Conservation (phyloP, 305 asterid genomes). For the Fraxinus nigra region DNA sequence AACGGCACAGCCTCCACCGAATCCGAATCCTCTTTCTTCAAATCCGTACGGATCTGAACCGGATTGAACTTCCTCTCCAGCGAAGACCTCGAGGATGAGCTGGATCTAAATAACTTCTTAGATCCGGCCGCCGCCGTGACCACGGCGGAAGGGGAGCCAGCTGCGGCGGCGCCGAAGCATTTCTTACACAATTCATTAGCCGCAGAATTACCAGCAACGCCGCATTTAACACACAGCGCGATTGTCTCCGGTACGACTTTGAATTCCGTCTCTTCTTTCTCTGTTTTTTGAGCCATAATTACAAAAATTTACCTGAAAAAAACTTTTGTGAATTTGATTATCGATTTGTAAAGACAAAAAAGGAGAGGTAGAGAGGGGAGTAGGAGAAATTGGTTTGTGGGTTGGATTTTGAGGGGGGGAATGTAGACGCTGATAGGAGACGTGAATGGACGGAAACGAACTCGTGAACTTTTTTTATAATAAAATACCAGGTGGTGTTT, state of each 20-base stretch:
- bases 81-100: background rate
- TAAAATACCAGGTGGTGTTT: conserved; percentile 25
- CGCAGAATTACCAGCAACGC: background rate
- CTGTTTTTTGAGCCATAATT: background rate
- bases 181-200: background rate
- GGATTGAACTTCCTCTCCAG: background rate
- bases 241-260: background rate
- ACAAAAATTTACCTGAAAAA: background rate
- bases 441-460: conserved; percentile 36
- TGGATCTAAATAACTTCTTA: background rate
- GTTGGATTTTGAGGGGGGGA: conserved; percentile 1
- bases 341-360: background rate
- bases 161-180: background rate
- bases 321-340: background rate
- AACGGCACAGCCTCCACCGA: background rate
- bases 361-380: background rate
- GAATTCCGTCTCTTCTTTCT: background rate
- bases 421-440: conserved; percentile 48
- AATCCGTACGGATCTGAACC: background rate
- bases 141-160: background rate
- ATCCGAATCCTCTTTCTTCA: background rate
- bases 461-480: conserved; percentile 24
- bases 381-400: background rate
- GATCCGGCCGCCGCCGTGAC: background rate
- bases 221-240: background rate